These are phyloP conservation scores for Penicillium macrosclerotiorum DNA, from an alignment of 495 filamentous ascomycete genomes.

Conservation along the genomic window DNA sequence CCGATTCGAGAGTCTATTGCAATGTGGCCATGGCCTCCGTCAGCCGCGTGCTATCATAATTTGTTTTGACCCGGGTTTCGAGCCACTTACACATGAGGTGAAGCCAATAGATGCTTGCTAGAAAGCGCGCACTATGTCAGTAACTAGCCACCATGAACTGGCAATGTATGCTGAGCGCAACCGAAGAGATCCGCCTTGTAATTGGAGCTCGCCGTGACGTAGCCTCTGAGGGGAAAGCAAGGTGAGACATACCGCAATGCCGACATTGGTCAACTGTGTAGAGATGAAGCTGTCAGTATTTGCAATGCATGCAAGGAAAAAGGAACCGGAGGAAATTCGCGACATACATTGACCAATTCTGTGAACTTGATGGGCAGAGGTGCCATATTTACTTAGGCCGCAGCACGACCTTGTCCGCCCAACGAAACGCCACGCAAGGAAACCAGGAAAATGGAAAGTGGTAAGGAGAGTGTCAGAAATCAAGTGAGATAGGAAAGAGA, in stretches of 20 bases:
- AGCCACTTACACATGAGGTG: slow-evolving; percentile 82
- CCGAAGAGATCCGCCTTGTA: slow-evolving; percentile 21
- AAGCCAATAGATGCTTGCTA: slow-evolving; percentile 87
- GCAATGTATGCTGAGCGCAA: slow-evolving; percentile 11
- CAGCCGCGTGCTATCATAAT: slow-evolving; percentile 8
- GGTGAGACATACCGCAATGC: slow-evolving; percentile 68
- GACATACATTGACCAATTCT: slow-evolving; percentile 81
- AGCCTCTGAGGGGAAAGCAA: slow-evolving; percentile 12
- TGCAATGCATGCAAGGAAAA: background rate
- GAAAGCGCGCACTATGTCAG: slow-evolving; percentile 36
- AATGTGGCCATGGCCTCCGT: slow-evolving; percentile 10
- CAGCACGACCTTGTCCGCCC: slow-evolving; percentile 50
- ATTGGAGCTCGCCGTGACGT: slow-evolving; percentile 17
- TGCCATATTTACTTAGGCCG: slow-evolving; percentile 61
- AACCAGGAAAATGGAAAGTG: slow-evolving; percentile 29
- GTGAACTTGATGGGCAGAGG: slow-evolving; percentile 91
- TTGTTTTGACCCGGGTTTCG: slow-evolving; percentile 2
- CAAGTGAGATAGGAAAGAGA: slow-evolving; percentile 9
- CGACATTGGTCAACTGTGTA: slow-evolving; percentile 67
- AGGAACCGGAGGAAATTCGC: slow-evolving; percentile 7
- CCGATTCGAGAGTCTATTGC: slow-evolving; percentile 90
- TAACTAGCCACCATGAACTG: slow-evolving; percentile 15
- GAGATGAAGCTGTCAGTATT: slow-evolving; percentile 24
- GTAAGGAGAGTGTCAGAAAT: background rate
- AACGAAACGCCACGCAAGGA: slow-evolving; percentile 46